These are phyloP conservation scores for Logfia minima DNA, from an alignment of 129 eudicot genomes.

Conservation along the genomic window DNA sequence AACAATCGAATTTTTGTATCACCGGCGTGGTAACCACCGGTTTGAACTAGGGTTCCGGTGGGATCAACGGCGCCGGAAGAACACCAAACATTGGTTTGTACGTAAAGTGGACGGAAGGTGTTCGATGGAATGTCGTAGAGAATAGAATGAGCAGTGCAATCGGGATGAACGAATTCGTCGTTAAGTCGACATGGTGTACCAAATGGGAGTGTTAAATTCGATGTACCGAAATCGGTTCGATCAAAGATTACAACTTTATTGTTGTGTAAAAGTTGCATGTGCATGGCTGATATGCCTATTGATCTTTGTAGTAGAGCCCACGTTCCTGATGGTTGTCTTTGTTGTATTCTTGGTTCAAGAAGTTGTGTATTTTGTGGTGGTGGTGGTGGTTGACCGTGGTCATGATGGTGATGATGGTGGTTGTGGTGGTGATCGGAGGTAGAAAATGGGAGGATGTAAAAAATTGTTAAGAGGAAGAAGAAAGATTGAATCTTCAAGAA, in stretches of 20 bases:
- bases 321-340: conserved; percentile 35
- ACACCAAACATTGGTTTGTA: conserved; percentile 73
- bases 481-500: conserved; percentile 34
- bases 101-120: conserved; percentile 63
- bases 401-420: conserved; percentile 19
- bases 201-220: conserved; percentile 60
- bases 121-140: conserved; percentile 67
- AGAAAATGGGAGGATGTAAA: conserved; percentile 24
- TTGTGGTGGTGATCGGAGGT: conserved; percentile 25
- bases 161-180: conserved; percentile 37
- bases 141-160: conserved; percentile 81
- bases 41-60: conserved; percentile 61
- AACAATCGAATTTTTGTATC: conserved; percentile 55
- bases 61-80: conserved; percentile 76
- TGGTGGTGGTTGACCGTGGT: conserved; percentile 11
- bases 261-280: conserved; percentile 84
- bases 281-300: conserved; percentile 88
- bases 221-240: conserved; percentile 75
- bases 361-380: neutral
- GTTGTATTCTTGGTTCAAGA: conserved; percentile 11
- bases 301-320: conserved; percentile 56
- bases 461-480: conserved; percentile 27
- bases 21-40: conserved; percentile 68
- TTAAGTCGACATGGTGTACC: conserved; percentile 40
- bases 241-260: conserved; percentile 80